phyloP scores from a whole-genome alignment of 495 filamentous ascomycete genomes.

The Penicillium verhagenii region DNA sequence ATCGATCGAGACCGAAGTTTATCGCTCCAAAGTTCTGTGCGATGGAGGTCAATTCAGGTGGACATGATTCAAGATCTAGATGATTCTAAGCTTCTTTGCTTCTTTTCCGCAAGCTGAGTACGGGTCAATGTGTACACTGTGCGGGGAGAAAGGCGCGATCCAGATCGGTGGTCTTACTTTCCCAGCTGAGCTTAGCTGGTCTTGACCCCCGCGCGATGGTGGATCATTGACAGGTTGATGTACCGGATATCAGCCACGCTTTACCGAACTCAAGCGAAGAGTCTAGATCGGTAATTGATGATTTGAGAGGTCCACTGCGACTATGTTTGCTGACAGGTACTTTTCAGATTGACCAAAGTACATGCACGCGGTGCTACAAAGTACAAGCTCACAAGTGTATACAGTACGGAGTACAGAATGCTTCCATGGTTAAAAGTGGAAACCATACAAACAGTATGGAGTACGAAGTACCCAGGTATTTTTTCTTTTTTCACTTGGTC shows the following conservation, averaged over 20 bases:
- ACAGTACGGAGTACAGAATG: too few species aligned
- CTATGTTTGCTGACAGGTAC: neutral
- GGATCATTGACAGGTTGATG: constrained; percentile 1
- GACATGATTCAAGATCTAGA: neutral
- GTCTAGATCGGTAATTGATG: too few species aligned
- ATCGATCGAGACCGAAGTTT: constrained; percentile 26
- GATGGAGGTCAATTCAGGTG: neutral
- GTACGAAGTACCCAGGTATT: too few species aligned
- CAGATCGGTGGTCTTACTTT: neutral
- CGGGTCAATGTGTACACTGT: too few species aligned
- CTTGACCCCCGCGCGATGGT: neutral
- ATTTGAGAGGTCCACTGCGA: neutral
- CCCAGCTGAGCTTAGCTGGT: constrained; percentile 1
- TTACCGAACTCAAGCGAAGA: too few species aligned
- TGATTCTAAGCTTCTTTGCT: neutral
- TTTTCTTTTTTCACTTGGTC: neutral
- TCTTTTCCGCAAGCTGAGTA: too few species aligned
- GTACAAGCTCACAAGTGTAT: too few species aligned
- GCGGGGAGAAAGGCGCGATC: too few species aligned
- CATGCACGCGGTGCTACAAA: neutral
- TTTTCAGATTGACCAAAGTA: neutral
- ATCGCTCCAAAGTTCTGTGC: constrained; percentile 9
- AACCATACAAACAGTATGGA: too few species aligned
- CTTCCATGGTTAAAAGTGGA: too few species aligned
- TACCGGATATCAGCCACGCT: neutral